Evolutionary conservation across 2,329 filamentous ascomycete genomes (phyloP), one percentile per base, ranked within the genome.

Genomic region (Fusarium sublunatum): DNA sequence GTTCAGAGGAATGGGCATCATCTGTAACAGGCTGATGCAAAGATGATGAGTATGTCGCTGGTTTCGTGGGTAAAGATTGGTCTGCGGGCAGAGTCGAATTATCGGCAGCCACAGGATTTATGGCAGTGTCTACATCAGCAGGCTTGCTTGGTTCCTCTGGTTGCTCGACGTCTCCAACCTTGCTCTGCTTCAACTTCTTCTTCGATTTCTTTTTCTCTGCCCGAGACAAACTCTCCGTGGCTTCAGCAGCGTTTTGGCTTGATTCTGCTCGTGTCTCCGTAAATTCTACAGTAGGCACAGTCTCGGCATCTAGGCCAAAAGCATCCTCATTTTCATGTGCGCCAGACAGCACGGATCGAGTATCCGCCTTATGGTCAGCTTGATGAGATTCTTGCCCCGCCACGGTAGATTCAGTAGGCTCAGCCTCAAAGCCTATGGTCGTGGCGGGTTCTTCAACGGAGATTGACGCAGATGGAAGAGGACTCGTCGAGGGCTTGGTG

Each of bases 191-290:
- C 28, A 39, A 35, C 22, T 46, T 51, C 19, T 51, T 53, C 35
- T 57, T 41, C n/a, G 35, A 44, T 26, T 53, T 62, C 29, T 58
- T 63, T 39, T 47, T 45, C 35, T 63, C 60, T 11, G 46, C 50
- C 26, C 32, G 43, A 6, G 58, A 46, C 26, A 53, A 36, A 31
- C 39, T 45, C 26, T 24, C 19, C 7, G 31, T 22, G 13, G 26
- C 43, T 25, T 43, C 38, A 13, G 32, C 29, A 5, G 24, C 34
- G 5, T 38, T 35, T 8, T 42, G 25, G 9, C 7, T 36, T 24
- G 19, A 26, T n/a, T 28, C 43, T 25, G 26, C n/a, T 28, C 36
- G 38, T 10, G 41, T 19, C 22, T 41, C 44, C 5, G 26, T 13
- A 15, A 28, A n/a, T 15, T 32, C 26, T 7, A 40, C 29, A n/a